These are phyloP conservation scores for Cyberlindnera petersonii DNA, from an alignment of 805 yeast genomes.

Conservation along the genomic window DNA sequence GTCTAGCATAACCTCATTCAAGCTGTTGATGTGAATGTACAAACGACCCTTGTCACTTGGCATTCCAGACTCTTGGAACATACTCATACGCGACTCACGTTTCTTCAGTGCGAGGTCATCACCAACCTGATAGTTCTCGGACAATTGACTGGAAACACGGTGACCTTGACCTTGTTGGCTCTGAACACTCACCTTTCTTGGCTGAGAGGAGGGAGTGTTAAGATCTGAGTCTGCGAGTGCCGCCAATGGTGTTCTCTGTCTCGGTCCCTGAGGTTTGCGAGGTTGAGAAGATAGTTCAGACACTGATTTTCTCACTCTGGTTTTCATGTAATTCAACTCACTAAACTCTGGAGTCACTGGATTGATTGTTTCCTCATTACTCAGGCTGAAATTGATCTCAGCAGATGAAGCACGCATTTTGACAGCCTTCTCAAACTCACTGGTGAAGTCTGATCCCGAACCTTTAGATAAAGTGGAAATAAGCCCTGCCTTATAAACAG, in stretches of 20 bases:
- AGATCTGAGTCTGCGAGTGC: constrained; percentile 13
- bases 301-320: constrained; percentile 7
- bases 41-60: constrained; percentile 38
- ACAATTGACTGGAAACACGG: constrained; percentile 15
- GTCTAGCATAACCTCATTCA: constrained; percentile 44
- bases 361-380: constrained; percentile 10
- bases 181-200: constrained; percentile 6
- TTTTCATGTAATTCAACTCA: constrained; percentile 11
- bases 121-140: constrained; percentile 10
- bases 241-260: constrained; percentile 21
- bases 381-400: constrained; percentile 3
- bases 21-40: constrained; percentile 43
- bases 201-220: constrained; percentile 14
- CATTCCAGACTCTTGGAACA: constrained; percentile 1
- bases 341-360: constrained; percentile 16
- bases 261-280: constrained; percentile 9
- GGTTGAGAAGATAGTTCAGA: neutral
- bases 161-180: too few relatives aligned
- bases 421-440: constrained; percentile 22
- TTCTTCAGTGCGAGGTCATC: constrained; percentile 10
- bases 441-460: constrained; percentile 18
- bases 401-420: constrained; percentile 3
- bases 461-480: constrained; percentile 18
- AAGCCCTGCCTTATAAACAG: constrained; percentile 4
- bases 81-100: constrained; percentile 12